A percentile compares a stretch with the other conserved stretches of the same genome.
Conservation (phyloP, 148 eudicot genomes). For the Oxyria digyna region DNA sequence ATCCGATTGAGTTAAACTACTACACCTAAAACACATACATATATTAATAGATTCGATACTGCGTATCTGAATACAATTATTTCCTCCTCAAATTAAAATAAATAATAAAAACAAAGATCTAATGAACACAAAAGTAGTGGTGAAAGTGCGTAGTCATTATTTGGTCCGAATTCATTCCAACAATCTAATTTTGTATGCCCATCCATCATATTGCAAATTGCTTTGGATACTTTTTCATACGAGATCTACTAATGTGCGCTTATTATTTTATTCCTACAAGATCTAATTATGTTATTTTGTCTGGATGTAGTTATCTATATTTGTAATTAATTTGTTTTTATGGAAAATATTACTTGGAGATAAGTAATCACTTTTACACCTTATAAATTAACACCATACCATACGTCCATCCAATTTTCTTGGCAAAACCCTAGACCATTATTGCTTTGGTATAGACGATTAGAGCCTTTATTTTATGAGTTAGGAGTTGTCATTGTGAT, state of each 20-base stretch:
- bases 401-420: too few species aligned
- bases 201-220: background rate
- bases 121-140: slow-evolving; percentile 6
- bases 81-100: background rate
- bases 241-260: slow-evolving; percentile 1
- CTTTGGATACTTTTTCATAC: slow-evolving; percentile 2
- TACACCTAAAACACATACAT: too few species aligned
- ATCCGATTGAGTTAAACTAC: background rate
- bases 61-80: background rate
- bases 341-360: too few species aligned
- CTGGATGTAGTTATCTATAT: too few species aligned
- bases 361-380: too few species aligned
- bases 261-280: background rate
- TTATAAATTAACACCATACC: background rate
- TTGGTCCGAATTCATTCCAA: slow-evolving; percentile 5
- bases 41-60: slow-evolving; percentile 5
- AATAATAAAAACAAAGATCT: background rate
- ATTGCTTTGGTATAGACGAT: too few species aligned
- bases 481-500: too few species aligned
- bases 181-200: background rate
- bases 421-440: too few species aligned
- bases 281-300: background rate
- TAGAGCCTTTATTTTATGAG: too few species aligned
- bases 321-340: too few species aligned
- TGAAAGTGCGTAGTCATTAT: slow-evolving; percentile 6